These are phyloP conservation scores for Backusella mclennaniae DNA, from an alignment of 192 early-diverging fungal species.

Conservation along the genomic window DNA sequence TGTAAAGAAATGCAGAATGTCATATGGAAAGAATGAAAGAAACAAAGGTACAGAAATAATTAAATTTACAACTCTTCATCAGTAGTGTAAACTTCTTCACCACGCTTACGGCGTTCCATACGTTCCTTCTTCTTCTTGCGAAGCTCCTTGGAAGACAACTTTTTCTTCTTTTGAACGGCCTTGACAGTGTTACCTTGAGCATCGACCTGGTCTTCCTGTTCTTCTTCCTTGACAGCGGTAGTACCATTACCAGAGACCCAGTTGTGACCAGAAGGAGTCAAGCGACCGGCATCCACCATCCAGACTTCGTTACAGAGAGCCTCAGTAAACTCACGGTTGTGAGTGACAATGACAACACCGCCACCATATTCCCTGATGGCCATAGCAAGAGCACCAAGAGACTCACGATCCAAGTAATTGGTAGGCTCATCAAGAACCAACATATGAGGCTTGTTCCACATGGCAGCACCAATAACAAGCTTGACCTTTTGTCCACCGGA, in stretches of 20 bases:
- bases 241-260: constrained; percentile 52
- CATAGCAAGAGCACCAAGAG: constrained; percentile 62
- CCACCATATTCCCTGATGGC: constrained; percentile 77
- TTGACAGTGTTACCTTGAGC: constrained; percentile 76
- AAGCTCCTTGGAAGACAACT: constrained; percentile 50
- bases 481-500: constrained; percentile 85
- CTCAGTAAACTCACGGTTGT: constrained; percentile 80
- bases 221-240: constrained; percentile 46
- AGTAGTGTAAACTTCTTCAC: constrained; percentile 44
- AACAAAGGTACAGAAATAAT: not conserved
- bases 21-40: not conserved
- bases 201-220: constrained; percentile 53
- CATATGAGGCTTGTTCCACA: constrained; percentile 89
- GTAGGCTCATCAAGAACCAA: constrained; percentile 92
- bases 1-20: not conserved
- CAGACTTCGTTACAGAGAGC: constrained; percentile 72
- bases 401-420: constrained; percentile 64
- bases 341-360: constrained; percentile 82
- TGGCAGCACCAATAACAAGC: constrained; percentile 75
- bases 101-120: constrained; percentile 55
- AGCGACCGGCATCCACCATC: constrained; percentile 64
- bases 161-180: constrained; percentile 64
- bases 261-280: constrained; percentile 50
- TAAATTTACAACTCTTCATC: constrained; percentile 17
- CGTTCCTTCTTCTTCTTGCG: constrained; percentile 60